Conservation (phyloP, 176 grass and related monocot species). For the Triticum turgidum region DNA sequence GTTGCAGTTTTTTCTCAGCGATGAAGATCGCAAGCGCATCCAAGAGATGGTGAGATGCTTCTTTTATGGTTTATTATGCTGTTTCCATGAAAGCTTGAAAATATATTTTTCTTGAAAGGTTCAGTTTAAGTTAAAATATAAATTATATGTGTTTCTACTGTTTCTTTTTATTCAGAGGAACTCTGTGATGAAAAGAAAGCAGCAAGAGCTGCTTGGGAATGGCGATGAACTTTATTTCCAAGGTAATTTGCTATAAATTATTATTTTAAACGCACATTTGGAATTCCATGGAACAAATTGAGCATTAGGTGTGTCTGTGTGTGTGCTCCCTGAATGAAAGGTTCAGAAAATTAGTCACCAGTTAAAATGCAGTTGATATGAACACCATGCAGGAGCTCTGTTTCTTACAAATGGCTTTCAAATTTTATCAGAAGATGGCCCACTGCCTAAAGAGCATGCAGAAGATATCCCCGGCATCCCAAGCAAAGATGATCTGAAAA, state of each 20-base stretch:
- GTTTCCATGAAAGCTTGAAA: background rate
- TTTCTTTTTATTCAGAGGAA: slow-evolving; percentile 40
- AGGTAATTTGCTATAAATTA: slow-evolving; percentile 24
- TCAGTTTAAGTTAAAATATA: background rate
- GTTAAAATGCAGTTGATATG: too few relatives aligned
- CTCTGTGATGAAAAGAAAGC: slow-evolving; percentile 39
- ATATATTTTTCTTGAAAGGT: background rate
- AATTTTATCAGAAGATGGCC: too few relatives aligned
- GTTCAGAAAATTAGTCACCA: too few relatives aligned
- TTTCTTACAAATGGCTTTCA: too few relatives aligned
- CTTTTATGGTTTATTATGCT: background rate
- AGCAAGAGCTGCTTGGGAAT: slow-evolving; percentile 30
- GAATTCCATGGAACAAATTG: background rate
- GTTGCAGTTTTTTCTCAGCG: slow-evolving; percentile 43
- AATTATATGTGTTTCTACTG: background rate
- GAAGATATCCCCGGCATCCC: too few relatives aligned
- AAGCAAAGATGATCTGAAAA: too few relatives aligned
- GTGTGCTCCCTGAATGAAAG: too few relatives aligned
- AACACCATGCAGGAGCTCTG: too few relatives aligned
- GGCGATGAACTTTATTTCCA: slow-evolving; percentile 12
- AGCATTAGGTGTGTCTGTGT: too few relatives aligned
- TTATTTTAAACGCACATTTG: background rate
- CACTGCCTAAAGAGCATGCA: too few relatives aligned
- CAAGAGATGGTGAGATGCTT: slow-evolving; percentile 42
- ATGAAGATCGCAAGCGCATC: slow-evolving; percentile 45